These are phyloP conservation scores for Calonectria montana DNA, from an alignment of 2,329 filamentous ascomycete species.

Conservation along the genomic window DNA sequence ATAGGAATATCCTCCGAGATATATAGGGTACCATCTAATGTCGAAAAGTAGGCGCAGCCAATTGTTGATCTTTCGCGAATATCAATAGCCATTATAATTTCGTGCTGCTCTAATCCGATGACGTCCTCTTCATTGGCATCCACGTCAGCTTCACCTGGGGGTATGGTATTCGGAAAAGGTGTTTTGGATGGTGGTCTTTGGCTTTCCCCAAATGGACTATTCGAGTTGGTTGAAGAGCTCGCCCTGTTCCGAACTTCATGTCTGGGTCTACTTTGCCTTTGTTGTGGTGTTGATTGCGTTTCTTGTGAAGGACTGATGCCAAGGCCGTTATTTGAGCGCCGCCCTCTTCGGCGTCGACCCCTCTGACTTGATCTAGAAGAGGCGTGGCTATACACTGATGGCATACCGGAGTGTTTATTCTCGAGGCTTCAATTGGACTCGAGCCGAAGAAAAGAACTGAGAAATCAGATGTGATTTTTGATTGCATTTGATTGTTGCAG, in stretches of 20 bases:
- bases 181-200: background rate
- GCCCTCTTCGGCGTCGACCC: conserved; percentile 19
- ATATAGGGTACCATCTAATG: conserved; percentile 75
- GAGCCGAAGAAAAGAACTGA: background rate
- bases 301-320: conserved; percentile 23
- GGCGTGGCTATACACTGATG: conserved; percentile 18
- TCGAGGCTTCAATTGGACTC: background rate
- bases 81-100: conserved; percentile 85
- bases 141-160: background rate
- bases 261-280: background rate
- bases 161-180: background rate
- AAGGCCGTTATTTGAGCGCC: background rate
- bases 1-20: conserved; percentile 81
- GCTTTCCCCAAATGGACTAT: background rate
- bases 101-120: conserved; percentile 46
- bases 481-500: background rate
- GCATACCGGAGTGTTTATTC: conserved; percentile 18
- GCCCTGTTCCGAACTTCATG: background rate
- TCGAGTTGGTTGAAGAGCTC: background rate
- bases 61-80: conserved; percentile 76
- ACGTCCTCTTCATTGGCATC: conserved; percentile 16
- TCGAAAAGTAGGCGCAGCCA: conserved; percentile 87
- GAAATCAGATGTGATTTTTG: background rate
- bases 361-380: conserved; percentile 19
- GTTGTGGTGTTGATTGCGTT: conserved; percentile 9